phyloP scores from a whole-genome alignment of 2,329 filamentous ascomycete genomes.

The Beauveria scarabaeidicola region DNA sequence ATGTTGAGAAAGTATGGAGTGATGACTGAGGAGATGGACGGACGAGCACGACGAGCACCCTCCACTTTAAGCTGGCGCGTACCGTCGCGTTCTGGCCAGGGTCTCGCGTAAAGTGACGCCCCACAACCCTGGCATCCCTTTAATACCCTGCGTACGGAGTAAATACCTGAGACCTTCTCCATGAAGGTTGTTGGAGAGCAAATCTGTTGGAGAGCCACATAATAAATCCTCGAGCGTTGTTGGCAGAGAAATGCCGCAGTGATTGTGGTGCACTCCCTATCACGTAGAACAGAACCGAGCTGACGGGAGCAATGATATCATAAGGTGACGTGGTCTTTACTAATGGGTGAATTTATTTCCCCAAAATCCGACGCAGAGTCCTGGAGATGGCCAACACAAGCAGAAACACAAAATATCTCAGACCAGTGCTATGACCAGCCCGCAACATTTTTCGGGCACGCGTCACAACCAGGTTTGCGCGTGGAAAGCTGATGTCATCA shows the following conservation, averaged over 20 bases:
- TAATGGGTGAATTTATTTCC: neutral
- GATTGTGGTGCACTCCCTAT: no score
- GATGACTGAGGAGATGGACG: neutral
- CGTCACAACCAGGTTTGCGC: conserved; percentile 21
- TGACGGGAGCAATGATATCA: no score
- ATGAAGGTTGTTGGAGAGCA: no score
- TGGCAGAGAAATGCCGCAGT: no score
- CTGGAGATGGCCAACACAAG: conserved; percentile 15
- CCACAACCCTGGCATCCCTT: no score
- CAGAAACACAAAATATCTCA: conserved; percentile 17
- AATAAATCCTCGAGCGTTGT: no score
- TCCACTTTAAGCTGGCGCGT: conserved; percentile 7
- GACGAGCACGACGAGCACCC: neutral
- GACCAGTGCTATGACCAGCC: conserved; percentile 19
- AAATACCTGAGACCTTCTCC: no score
- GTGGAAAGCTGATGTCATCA: conserved; percentile 27
- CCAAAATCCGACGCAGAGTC: conserved; percentile 12
- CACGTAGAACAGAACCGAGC: no score
- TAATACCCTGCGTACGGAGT: neutral
- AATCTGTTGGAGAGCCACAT: no score
- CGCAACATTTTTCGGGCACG: conserved; percentile 18
- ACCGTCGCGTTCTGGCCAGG: conserved; percentile 6
- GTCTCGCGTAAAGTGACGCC: conserved; percentile 6
- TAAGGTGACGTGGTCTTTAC: no score
- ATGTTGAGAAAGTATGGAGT: neutral